phyloP scores from a whole-genome alignment of 768 basidiomycete genomes.

The Zangia roseola region DNA sequence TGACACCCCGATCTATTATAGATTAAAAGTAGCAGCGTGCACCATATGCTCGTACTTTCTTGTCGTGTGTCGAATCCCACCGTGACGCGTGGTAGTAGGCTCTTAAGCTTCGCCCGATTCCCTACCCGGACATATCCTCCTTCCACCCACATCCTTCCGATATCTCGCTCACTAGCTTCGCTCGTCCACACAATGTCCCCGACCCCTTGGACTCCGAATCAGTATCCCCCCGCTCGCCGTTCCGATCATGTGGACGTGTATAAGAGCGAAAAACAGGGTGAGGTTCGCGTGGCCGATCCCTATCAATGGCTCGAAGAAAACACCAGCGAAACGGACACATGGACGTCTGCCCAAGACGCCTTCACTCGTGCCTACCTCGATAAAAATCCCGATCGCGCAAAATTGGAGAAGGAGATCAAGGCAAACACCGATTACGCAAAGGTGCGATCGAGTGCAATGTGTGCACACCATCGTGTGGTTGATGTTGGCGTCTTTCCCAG shows the following conservation, averaged over 20 bases:
- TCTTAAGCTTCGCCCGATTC: slow-evolving; percentile 19
- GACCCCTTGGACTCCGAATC: slow-evolving; percentile 52
- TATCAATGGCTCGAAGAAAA: slow-evolving; percentile 74
- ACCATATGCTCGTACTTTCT: slow-evolving; percentile 10
- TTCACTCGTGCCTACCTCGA: slow-evolving; percentile 62
- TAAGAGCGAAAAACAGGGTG: slow-evolving; percentile 59
- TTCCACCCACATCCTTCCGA: not conserved
- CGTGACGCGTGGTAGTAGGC: slow-evolving; percentile 16
- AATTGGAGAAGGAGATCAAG: slow-evolving; percentile 58
- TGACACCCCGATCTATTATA: slow-evolving; percentile 31
- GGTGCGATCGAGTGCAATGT: slow-evolving; percentile 24
- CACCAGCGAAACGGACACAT: slow-evolving; percentile 60
- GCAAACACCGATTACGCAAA: slow-evolving; percentile 52
- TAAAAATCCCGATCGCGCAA: slow-evolving; percentile 56
- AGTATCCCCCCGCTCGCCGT: slow-evolving; percentile 64
- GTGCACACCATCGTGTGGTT: not conserved
- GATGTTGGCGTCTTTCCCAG: slow-evolving; percentile 33
- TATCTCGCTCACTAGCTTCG: slow-evolving; percentile 6
- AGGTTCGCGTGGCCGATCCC: slow-evolving; percentile 66
- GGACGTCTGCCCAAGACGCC: slow-evolving; percentile 59
- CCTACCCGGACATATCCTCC: slow-evolving; percentile 10
- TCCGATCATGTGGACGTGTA: slow-evolving; percentile 68
- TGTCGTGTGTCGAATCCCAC: slow-evolving; percentile 18
- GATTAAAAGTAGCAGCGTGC: slow-evolving; percentile 18
- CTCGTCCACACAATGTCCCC: slow-evolving; percentile 33